Conservation (phyloP, 352 stramenopile genomes). For the Phytophthora tubulina region DNA sequence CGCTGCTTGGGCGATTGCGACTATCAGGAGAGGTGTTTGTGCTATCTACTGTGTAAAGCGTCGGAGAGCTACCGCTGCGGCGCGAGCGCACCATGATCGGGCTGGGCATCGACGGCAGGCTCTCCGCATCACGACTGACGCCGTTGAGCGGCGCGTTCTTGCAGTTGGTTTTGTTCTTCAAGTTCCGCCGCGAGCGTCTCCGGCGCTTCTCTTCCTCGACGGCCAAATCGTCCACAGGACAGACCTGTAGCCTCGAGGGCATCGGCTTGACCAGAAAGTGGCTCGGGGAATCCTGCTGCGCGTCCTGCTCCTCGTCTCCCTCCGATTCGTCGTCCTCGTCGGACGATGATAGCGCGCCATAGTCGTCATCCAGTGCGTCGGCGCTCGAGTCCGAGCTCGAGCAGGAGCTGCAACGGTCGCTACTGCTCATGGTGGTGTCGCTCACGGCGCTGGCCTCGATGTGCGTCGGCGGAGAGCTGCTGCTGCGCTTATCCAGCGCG, state of each 20-base stretch:
- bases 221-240: constrained; percentile 76
- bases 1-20: constrained; percentile 21
- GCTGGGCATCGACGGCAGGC: constrained; percentile 58
- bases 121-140: constrained; percentile 64
- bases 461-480: constrained; percentile 8
- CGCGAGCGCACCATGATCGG: constrained; percentile 40
- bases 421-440: constrained; percentile 57
- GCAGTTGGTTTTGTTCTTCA: constrained; percentile 48
- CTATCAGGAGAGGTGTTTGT: constrained; percentile 11
- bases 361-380: constrained; percentile 48
- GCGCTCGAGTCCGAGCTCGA: constrained; percentile 46
- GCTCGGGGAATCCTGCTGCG: constrained; percentile 23
- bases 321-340: constrained; percentile 48
- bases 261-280: constrained; percentile 79
- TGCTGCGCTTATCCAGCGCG: constrained; percentile 17
- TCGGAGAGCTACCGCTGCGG: constrained; percentile 35
- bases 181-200: constrained; percentile 53
- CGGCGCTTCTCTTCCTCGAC: constrained; percentile 84
- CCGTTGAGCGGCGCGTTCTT: constrained; percentile 59
- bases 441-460: constrained; percentile 46
- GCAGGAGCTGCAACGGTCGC: constrained; percentile 43
- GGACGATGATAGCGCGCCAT: constrained; percentile 51
- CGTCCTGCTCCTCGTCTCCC: constrained; percentile 33
- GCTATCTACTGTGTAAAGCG: constrained; percentile 16
- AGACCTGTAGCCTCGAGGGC: constrained; percentile 71